Evolutionary conservation across 192 early-diverging fungal genomes (phyloP).

Genomic region (Spizellomyces punctatus): DNA sequence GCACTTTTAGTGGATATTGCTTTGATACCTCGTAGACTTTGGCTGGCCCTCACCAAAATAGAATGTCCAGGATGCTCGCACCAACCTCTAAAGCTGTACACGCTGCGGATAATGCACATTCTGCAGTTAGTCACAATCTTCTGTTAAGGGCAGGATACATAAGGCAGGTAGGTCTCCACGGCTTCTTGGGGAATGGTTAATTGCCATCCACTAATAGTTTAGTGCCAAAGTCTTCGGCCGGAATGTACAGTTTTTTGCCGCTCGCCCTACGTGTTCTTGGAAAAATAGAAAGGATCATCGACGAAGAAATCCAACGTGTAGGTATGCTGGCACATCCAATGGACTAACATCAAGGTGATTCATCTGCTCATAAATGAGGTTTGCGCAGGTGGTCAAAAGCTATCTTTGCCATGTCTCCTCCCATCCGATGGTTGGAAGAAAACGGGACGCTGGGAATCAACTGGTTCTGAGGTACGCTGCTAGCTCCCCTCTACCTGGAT

Average conservation of each 20-base stretch:
- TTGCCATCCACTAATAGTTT: too few relatives aligned
- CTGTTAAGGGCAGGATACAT: too few relatives aligned
- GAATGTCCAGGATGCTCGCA: too few relatives aligned
- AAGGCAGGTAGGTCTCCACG: too few relatives aligned
- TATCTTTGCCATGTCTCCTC: conserved; percentile 71
- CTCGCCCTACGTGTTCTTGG: conserved; percentile 71
- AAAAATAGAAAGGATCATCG: conserved; percentile 80
- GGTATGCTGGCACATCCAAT: conserved; percentile 42
- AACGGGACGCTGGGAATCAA: conserved; percentile 77
- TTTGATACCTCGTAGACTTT: too few relatives aligned
- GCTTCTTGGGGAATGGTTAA: too few relatives aligned
- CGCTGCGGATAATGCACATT: too few relatives aligned
- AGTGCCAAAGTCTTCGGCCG: conserved; percentile 37
- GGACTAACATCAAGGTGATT: background rate
- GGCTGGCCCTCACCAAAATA: too few relatives aligned
- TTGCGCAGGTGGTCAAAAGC: conserved; percentile 63
- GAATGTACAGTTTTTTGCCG: conserved; percentile 84
- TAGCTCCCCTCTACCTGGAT: conserved; percentile 4
- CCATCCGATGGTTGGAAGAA: conserved; percentile 73
- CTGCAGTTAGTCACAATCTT: too few relatives aligned
- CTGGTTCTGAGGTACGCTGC: conserved; percentile 56
- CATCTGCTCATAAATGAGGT: too few relatives aligned
- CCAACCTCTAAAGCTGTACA: too few relatives aligned
- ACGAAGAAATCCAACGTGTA: conserved; percentile 75
- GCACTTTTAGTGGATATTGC: too few relatives aligned